A percentile compares a stretch with the other conserved stretches of the same genome.
Evolutionary conservation across 1,284 basidiomycete species (phyloP).

Genomic region (Dichomitus squalens): DNA sequence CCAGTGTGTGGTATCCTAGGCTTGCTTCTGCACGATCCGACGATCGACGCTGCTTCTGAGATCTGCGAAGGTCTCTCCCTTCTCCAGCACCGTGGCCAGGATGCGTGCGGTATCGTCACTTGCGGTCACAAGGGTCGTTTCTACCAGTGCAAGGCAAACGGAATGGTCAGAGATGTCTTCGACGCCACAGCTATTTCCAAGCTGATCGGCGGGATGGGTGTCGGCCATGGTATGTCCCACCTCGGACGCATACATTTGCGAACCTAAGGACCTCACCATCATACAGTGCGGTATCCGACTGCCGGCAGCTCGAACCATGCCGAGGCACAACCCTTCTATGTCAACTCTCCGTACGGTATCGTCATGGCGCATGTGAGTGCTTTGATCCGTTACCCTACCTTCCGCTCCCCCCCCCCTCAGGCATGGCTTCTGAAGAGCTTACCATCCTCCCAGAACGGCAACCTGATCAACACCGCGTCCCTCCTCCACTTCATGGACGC

Average conservation of each 20-base stretch:
- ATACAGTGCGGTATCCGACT: conserved; percentile 91
- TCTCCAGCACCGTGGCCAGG: conserved; percentile 94
- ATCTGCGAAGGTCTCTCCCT: conserved; percentile 91
- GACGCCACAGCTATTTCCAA: conserved; percentile 79
- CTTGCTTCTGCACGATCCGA: conserved; percentile 78
- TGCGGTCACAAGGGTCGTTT: conserved; percentile 95
- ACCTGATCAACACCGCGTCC: conserved; percentile 91
- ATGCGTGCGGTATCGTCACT: conserved; percentile 98
- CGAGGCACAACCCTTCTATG: conserved; percentile 99
- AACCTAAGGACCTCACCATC: not conserved
- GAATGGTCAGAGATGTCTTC: conserved; percentile 99
- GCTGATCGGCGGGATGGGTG: conserved; percentile 93
- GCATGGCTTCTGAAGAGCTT: not conserved
- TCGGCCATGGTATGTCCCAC: conserved; percentile 85
- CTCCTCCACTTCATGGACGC: conserved; percentile 94
- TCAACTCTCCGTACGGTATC: conserved; percentile 98
- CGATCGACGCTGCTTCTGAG: conserved; percentile 78
- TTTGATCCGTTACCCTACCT: conserved; percentile 2
- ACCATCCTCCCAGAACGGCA: conserved; percentile 81
- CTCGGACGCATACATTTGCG: conserved; percentile 9
- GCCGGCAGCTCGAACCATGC: conserved; percentile 96
- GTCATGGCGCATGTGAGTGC: conserved; percentile 91
- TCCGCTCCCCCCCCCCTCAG: not conserved
- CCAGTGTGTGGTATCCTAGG: conserved; percentile 89
- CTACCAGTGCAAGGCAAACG: conserved; percentile 99